phyloP scores from a whole-genome alignment of 208 protist species.

The Leishmania aethiopica region DNA sequence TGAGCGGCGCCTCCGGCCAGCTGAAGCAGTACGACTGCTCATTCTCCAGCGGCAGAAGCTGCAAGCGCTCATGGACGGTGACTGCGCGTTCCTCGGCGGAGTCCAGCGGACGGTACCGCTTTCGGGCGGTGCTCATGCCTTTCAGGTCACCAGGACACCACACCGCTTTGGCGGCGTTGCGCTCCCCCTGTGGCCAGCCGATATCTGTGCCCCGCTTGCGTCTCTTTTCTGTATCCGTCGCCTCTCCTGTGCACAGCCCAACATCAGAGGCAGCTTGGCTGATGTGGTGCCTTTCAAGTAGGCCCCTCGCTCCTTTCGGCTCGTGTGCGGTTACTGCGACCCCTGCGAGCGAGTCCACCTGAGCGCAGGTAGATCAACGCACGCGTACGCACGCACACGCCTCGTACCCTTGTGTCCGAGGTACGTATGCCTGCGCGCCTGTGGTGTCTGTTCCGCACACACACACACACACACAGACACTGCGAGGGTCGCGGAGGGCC shows the following conservation, averaged over 20 bases:
- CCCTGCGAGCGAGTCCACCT: neutral
- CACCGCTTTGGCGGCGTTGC: neutral
- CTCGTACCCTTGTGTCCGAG: no score
- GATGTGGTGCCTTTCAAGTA: neutral
- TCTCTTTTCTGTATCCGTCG: neutral
- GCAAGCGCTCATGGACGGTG: constrained; percentile 44
- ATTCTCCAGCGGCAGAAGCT: constrained; percentile 59
- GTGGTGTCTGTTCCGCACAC: no score
- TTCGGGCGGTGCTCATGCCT: constrained; percentile 51
- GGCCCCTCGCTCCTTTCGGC: neutral
- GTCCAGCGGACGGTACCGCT: constrained; percentile 84
- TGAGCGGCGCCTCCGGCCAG: constrained; percentile 69
- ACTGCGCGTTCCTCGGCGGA: constrained; percentile 67
- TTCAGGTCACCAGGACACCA: neutral
- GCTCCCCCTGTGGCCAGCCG: neutral
- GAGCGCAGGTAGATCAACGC: neutral
- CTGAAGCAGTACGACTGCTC: constrained; percentile 85
- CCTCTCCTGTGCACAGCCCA: neutral
- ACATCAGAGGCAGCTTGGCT: neutral
- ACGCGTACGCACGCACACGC: no score
- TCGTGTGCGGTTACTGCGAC: neutral
- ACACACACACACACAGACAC: constrained; percentile 7
- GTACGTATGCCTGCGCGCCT: no score
- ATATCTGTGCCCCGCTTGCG: neutral
- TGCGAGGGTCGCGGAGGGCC: neutral